Conservation (phyloP, 2,329 filamentous ascomycete species). For the Neonectria ditissima region DNA sequence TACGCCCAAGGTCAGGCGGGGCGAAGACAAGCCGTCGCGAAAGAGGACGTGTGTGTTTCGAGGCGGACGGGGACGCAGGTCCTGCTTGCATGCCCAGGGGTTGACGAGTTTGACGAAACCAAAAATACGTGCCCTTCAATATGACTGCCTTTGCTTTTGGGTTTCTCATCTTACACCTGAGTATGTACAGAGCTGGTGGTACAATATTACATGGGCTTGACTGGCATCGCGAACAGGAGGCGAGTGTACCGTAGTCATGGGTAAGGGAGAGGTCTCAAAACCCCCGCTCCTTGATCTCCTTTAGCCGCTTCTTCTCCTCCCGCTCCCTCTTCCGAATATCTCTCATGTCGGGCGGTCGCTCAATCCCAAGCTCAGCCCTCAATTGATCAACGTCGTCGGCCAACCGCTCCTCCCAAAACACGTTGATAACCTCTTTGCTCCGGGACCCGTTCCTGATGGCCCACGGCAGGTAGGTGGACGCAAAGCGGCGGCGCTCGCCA, state of each 20-base stretch:
- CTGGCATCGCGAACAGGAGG: background rate
- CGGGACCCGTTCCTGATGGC: constrained; percentile 84
- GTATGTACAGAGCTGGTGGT: constrained; percentile 22
- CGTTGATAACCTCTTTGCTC: constrained; percentile 86
- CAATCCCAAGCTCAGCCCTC: constrained; percentile 81
- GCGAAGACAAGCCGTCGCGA: background rate
- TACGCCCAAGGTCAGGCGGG: constrained; percentile 3
- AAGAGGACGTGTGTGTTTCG: background rate
- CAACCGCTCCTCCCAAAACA: constrained; percentile 97
- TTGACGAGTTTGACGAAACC: constrained; percentile 12
- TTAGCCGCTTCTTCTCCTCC: constrained; percentile 75
- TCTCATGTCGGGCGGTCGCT: constrained; percentile 88
- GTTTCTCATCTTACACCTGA: constrained; percentile 22
- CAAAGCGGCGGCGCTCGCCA: constrained; percentile 82
- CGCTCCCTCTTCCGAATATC: constrained; percentile 78
- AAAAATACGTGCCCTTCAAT: constrained; percentile 17
- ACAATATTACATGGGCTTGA: constrained; percentile 3
- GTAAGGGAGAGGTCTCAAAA: constrained; percentile 29
- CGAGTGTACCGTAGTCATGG: background rate
- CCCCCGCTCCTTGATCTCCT: constrained; percentile 52
- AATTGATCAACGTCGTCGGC: constrained; percentile 84
- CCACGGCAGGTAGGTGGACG: constrained; percentile 86
- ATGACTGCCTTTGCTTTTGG: background rate
- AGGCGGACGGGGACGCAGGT: constrained; percentile 20
- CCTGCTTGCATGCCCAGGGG: constrained; percentile 19